These are phyloP conservation scores for Bruguiera hainesii DNA, from an alignment of 441 rosid species.

Conservation along the genomic window DNA sequence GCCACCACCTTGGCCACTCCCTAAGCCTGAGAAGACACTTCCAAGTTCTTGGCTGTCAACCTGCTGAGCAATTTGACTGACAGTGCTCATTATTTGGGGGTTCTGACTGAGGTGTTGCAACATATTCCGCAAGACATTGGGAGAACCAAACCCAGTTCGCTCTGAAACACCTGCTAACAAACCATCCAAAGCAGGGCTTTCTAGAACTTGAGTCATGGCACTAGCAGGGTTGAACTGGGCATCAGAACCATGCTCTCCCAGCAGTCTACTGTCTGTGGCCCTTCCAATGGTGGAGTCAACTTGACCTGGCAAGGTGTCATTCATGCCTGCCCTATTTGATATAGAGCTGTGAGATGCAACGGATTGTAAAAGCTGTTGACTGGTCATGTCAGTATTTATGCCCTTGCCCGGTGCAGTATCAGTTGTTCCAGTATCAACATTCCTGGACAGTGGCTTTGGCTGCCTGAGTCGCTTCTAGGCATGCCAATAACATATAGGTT, in stretches of 20 bases:
- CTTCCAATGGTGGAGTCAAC: constrained; percentile 17
- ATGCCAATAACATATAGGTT: constrained; percentile 12
- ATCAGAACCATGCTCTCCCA: constrained; percentile 31
- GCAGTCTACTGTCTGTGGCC: constrained; percentile 14
- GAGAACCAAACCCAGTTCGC: constrained; percentile 81
- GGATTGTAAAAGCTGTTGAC: constrained; percentile 61
- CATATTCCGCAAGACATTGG: constrained; percentile 76
- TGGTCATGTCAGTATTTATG: constrained; percentile 30
- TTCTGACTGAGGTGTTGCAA: constrained; percentile 77
- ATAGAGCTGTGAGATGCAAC: constrained; percentile 47
- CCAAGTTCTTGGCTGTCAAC: constrained; percentile 72
- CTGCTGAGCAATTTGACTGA: constrained; percentile 89
- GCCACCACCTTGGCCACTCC: constrained; percentile 62
- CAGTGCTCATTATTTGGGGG: constrained; percentile 83
- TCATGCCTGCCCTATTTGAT: constrained; percentile 22
- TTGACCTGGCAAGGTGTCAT: constrained; percentile 19
- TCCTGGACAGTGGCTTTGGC: constrained; percentile 31
- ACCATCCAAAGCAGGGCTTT: constrained; percentile 67
- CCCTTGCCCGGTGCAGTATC: constrained; percentile 33
- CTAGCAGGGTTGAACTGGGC: constrained; percentile 46
- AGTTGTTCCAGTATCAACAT: constrained; percentile 36
- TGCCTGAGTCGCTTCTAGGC: constrained; percentile 46
- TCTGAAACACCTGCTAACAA: constrained; percentile 66
- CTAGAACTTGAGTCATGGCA: constrained; percentile 67
- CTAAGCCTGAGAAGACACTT: constrained; percentile 64